Evolutionary conservation across 2,329 filamentous ascomycete species (phyloP).

Genomic region (Colletotrichum sp.): DNA sequence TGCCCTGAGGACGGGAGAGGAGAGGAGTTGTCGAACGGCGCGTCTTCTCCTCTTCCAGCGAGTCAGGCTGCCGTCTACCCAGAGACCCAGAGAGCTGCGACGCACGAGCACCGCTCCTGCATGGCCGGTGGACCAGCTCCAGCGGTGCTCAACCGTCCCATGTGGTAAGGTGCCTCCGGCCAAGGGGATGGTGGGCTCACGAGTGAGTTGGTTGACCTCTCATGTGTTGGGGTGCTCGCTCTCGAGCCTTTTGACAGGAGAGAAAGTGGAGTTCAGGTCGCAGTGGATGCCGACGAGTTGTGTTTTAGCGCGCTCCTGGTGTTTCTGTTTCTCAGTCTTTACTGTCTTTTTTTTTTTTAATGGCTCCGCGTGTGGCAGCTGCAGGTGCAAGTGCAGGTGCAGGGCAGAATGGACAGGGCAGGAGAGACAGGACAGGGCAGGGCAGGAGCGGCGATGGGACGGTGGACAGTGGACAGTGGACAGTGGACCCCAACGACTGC

Average conservation of each 20-base stretch:
- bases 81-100: neutral
- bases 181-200: neutral
- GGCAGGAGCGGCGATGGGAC: neutral
- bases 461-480: neutral
- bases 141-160: neutral
- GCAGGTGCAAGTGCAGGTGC: neutral
- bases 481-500: neutral
- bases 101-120: constrained; percentile 1
- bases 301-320: constrained; percentile 19
- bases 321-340: constrained; percentile 7
- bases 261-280: constrained; percentile 11
- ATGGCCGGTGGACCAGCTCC: neutral
- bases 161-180: neutral
- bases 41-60: neutral
- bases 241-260: constrained; percentile 15
- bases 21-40: neutral
- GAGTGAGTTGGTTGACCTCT: neutral
- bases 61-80: constrained; percentile 6
- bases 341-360: neutral
- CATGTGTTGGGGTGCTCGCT: neutral
- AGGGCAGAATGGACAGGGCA: neutral
- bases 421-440: neutral
- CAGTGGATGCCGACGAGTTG: constrained; percentile 8
- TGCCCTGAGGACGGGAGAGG: neutral
- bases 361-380: constrained; percentile 12